These are phyloP conservation scores for Cinnamomum micranthum DNA, from an alignment of 164 flowering plant species.

Conservation along the genomic window DNA sequence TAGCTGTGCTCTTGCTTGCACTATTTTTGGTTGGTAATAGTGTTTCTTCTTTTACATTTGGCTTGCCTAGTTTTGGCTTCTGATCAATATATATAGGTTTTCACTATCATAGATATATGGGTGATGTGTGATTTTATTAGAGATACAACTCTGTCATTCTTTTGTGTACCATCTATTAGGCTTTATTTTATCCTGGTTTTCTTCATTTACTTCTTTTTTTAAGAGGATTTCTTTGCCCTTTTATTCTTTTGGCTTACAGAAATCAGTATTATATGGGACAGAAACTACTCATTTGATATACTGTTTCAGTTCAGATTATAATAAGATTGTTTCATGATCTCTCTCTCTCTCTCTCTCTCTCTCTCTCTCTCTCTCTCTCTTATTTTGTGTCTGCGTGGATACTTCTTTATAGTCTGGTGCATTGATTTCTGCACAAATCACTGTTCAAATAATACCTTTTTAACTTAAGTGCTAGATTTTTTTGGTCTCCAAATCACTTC, in stretches of 20 bases:
- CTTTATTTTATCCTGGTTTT: constrained; percentile 5
- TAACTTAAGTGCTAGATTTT: too few species aligned
- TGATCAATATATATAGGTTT: constrained; percentile 8
- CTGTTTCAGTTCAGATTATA: constrained; percentile 9
- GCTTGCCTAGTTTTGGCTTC: constrained; percentile 24
- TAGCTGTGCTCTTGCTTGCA: constrained; percentile 26
- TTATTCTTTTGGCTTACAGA: constrained; percentile 7
- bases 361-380: background rate
- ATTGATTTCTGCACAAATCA: too few species aligned
- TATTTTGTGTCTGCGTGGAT: background rate
- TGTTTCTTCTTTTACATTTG: constrained; percentile 23
- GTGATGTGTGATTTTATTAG: constrained; percentile 3
- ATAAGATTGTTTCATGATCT: constrained; percentile 3
- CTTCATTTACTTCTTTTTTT: background rate
- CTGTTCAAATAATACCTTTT: too few species aligned
- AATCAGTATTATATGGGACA: background rate
- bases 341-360: background rate
- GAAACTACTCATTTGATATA: constrained; percentile 7
- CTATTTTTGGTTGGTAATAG: constrained; percentile 45
- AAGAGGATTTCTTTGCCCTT: background rate
- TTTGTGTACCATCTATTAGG: constrained; percentile 12
- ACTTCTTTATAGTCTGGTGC: too few species aligned
- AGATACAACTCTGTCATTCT: constrained; percentile 18
- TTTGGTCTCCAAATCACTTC: too few species aligned
- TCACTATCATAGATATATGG: background rate